phyloP scores from a whole-genome alignment of 345 rosid species.

The Tarenaya hassleriana region DNA sequence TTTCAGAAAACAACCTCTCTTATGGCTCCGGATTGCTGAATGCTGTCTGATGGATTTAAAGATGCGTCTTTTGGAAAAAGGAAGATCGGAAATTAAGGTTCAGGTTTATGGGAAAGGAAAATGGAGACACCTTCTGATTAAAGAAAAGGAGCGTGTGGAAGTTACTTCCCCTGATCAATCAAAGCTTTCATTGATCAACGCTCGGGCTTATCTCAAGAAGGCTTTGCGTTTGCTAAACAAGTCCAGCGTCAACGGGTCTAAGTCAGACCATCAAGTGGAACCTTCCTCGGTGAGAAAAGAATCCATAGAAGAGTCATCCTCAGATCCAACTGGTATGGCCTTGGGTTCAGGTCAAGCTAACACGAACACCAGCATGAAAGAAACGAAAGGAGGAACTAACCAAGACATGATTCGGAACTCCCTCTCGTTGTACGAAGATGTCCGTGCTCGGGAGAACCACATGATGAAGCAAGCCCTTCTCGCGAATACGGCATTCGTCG shows the following conservation, averaged over 20 bases:
- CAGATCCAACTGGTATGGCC: too few relatives aligned
- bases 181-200: conserved; percentile 66
- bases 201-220: conserved; percentile 73
- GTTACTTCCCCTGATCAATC: conserved; percentile 38
- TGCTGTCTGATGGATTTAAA: conserved; percentile 83
- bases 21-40: conserved; percentile 96
- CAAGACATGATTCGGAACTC: conserved; percentile 62
- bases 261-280: conserved; percentile 32
- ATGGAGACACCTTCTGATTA: conserved; percentile 74
- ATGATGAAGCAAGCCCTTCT: conserved; percentile 68
- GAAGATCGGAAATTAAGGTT: conserved; percentile 46
- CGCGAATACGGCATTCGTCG: conserved; percentile 72
- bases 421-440: conserved; percentile 47
- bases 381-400: conserved; percentile 59
- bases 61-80: conserved; percentile 53
- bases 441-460: conserved; percentile 42
- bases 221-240: conserved; percentile 61
- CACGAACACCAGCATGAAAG: conserved; percentile 68
- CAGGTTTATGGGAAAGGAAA: conserved; percentile 83
- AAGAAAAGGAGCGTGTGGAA: conserved; percentile 43
- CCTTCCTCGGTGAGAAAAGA: conserved; percentile 42
- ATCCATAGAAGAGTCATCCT: conserved; percentile 31
- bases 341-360: conserved; percentile 47
- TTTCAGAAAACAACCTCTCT: conserved; percentile 60
- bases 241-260: conserved; percentile 35